These are phyloP conservation scores for Closterium sp. DNA, from an alignment of 139 green algal species.

Conservation along the genomic window DNA sequence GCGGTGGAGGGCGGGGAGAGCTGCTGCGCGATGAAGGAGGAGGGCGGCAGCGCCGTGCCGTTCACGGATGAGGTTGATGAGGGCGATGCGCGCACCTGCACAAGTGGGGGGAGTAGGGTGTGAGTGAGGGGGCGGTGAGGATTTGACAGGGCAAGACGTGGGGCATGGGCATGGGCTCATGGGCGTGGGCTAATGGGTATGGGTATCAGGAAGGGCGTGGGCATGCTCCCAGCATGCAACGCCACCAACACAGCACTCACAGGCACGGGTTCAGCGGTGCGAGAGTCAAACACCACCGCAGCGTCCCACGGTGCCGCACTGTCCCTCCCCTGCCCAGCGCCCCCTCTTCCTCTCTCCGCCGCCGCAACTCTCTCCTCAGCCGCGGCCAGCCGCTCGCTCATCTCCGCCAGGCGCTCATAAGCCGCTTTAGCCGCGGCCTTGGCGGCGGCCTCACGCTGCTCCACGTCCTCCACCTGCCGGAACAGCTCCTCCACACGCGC, in stretches of 20 bases:
- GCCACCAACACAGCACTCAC: neutral
- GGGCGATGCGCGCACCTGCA: neutral
- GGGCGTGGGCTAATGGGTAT: neutral
- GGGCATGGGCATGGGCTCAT: neutral
- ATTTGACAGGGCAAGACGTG: neutral
- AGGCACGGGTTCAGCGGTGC: neutral
- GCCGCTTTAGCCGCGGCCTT: neutral
- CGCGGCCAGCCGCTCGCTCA: neutral
- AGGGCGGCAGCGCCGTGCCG: neutral
- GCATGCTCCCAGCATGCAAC: neutral
- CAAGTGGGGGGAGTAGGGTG: neutral
- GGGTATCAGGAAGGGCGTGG: too few relatives aligned
- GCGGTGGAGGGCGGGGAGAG: neutral
- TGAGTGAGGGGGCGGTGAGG: neutral
- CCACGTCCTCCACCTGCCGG: neutral
- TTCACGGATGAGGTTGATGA: neutral
- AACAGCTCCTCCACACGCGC: slow-evolving; percentile 2
- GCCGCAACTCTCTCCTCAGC: neutral
- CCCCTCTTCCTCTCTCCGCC: neutral
- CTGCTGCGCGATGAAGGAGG: neutral
- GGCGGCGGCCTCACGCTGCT: neutral
- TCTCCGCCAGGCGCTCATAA: neutral
- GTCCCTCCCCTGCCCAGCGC: neutral
- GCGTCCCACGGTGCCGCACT: neutral
- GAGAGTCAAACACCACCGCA: neutral